These are phyloP conservation scores for Camellia oleifera DNA, from an alignment of 179 eudicot species.

Conservation along the genomic window DNA sequence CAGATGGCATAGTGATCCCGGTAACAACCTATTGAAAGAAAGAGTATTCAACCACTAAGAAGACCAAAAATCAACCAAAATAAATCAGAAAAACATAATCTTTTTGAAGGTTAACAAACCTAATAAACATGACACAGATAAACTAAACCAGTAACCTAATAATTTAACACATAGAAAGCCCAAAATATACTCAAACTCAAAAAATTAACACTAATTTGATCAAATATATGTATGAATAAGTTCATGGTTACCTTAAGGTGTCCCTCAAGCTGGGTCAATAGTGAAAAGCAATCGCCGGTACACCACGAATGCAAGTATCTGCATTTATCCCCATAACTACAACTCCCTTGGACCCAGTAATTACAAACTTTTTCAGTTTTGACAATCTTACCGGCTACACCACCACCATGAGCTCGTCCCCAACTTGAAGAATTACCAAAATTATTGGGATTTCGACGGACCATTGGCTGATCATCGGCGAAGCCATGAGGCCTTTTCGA, in stretches of 20 bases:
- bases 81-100: not conserved
- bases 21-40: slow-evolving; percentile 58
- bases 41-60: not conserved
- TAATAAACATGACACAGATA: not conserved
- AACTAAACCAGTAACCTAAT: not conserved
- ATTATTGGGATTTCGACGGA: slow-evolving; percentile 57
- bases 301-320: slow-evolving; percentile 76
- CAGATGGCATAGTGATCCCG: slow-evolving; percentile 81
- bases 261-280: slow-evolving; percentile 76
- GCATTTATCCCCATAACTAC: slow-evolving; percentile 66
- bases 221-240: not conserved
- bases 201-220: slow-evolving; percentile 15
- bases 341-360: slow-evolving; percentile 70
- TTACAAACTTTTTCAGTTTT: slow-evolving; percentile 64
- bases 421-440: slow-evolving; percentile 42
- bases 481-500: slow-evolving; percentile 55
- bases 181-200: not conserved
- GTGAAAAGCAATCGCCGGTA: slow-evolving; percentile 52
- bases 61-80: slow-evolving; percentile 8
- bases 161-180: not conserved
- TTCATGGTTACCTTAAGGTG: slow-evolving; percentile 61
- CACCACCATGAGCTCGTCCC: slow-evolving; percentile 41
- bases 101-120: not conserved
- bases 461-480: slow-evolving; percentile 31
- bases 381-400: slow-evolving; percentile 24